phyloP scores from a whole-genome alignment of 2,329 filamentous ascomycete genomes.

The Phaeophleospora eucalypticola region DNA sequence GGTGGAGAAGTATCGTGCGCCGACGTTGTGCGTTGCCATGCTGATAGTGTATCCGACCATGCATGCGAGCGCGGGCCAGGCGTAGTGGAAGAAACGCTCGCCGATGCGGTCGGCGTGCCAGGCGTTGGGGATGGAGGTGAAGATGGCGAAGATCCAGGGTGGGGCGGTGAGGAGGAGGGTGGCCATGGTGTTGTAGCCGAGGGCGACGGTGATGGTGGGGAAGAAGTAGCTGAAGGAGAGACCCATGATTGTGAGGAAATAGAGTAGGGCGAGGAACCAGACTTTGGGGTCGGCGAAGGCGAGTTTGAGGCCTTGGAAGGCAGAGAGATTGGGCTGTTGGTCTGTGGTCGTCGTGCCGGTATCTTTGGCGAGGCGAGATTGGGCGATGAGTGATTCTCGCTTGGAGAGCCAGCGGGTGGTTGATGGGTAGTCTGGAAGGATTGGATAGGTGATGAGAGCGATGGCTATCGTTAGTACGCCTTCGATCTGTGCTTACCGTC shows the following conservation, averaged over 20 bases:
- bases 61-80: slow-evolving; percentile 50
- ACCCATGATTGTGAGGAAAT: slow-evolving; percentile 16
- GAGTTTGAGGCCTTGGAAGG: slow-evolving; percentile 12
- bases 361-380: slow-evolving; percentile 10
- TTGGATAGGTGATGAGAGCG: slow-evolving; percentile 9
- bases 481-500: slow-evolving; percentile 5
- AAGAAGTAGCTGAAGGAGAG: slow-evolving; percentile 28
- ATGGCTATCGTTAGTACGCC: slow-evolving; percentile 8
- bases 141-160: slow-evolving; percentile 33
- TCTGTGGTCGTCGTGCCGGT: slow-evolving; percentile 3
- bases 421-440: slow-evolving; percentile 31
- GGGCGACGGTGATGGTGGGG: slow-evolving; percentile 35
- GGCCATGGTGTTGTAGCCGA: slow-evolving; percentile 35
- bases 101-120: slow-evolving; percentile 35
- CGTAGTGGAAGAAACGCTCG: slow-evolving; percentile 46
- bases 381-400: slow-evolving; percentile 25
- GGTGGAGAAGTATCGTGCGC: slow-evolving; percentile 19
- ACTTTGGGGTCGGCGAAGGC: slow-evolving; percentile 17
- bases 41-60: slow-evolving; percentile 39
- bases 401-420: slow-evolving; percentile 35
- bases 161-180: slow-evolving; percentile 34
- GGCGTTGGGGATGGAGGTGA: slow-evolving; percentile 31
- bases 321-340: slow-evolving; percentile 5
- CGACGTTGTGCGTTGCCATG: not conserved
- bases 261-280: slow-evolving; percentile 12